phyloP scores from a whole-genome alignment of 305 asterid genomes.

The Solanum hybrid region DNA sequence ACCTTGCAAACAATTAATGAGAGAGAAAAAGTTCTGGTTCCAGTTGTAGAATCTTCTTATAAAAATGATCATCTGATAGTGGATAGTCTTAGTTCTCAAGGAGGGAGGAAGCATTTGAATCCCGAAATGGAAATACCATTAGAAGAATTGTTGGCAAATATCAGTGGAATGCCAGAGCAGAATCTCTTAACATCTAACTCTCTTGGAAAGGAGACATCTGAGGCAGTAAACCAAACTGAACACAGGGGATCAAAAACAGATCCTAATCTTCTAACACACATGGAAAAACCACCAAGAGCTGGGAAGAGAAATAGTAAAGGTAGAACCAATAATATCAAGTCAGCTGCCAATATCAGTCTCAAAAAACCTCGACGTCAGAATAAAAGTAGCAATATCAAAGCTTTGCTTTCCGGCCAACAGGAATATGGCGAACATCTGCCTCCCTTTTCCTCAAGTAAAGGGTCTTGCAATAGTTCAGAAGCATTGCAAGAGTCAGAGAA shows the following conservation, averaged over 20 bases:
- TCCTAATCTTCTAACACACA: constrained; percentile 24
- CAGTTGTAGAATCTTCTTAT: constrained; percentile 26
- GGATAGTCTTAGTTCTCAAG: constrained; percentile 14
- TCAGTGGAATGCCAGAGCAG: constrained; percentile 43
- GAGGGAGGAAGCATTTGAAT: constrained; percentile 19
- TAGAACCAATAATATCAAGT: constrained; percentile 17
- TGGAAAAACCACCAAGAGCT: constrained; percentile 28
- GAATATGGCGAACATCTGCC: not conserved
- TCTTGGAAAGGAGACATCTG: constrained; percentile 21
- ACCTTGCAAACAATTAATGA: constrained; percentile 16
- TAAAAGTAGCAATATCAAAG: constrained; percentile 13
- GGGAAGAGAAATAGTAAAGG: constrained; percentile 55
- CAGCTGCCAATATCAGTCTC: constrained; percentile 11
- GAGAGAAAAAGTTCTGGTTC: constrained; percentile 17
- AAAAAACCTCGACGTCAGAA: constrained; percentile 22
- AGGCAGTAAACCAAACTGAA: constrained; percentile 19
- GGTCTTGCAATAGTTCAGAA: constrained; percentile 12
- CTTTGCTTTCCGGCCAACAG: constrained; percentile 19
- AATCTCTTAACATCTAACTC: constrained; percentile 21
- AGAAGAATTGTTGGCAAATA: constrained; percentile 60
- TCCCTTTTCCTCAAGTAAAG: not conserved
- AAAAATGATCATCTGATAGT: constrained; percentile 23
- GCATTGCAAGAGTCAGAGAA: constrained; percentile 16
- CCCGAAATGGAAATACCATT: constrained; percentile 8
- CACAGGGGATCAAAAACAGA: constrained; percentile 20